Conservation (phyloP, 371 early-diverging fungal genomes). For the Mortierella sp. region DNA sequence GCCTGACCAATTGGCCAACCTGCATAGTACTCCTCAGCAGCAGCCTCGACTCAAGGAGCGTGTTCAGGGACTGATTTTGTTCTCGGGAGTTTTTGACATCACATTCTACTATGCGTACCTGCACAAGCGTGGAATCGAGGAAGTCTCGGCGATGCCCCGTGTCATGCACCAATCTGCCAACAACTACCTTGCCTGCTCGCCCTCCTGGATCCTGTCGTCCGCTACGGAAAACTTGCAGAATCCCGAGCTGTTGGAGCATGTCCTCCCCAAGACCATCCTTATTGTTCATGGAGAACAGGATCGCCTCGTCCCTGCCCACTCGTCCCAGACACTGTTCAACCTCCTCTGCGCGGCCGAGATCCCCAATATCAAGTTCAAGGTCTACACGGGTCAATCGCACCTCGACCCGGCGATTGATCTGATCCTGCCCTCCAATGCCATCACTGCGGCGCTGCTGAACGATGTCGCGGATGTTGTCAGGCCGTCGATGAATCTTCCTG, state of each 20-base stretch:
- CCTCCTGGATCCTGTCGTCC: conserved; percentile 46
- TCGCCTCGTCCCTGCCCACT: conserved; percentile 50
- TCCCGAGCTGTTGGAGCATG: conserved; percentile 42
- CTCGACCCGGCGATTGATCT: conserved; percentile 57
- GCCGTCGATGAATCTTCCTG: conserved; percentile 10
- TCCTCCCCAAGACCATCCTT: conserved; percentile 50
- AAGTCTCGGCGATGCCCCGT: conserved; percentile 81
- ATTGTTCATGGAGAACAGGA: conserved; percentile 58
- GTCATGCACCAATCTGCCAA: conserved; percentile 67
- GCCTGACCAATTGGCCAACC: conserved; percentile 27
- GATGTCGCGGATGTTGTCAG: conserved; percentile 48
- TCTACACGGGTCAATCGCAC: conserved; percentile 51
- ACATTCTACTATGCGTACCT: conserved; percentile 74
- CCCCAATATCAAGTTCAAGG: conserved; percentile 55
- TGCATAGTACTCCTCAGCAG: conserved; percentile 13
- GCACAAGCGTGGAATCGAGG: conserved; percentile 77
- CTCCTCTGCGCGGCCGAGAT: conserved; percentile 54
- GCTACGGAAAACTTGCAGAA: conserved; percentile 31
- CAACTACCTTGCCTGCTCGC: conserved; percentile 52
- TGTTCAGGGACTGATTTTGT: conserved; percentile 69
- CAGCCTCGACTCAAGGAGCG: conserved; percentile 60
- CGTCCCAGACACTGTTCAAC: conserved; percentile 51
- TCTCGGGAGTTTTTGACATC: conserved; percentile 79
- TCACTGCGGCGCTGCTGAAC: conserved; percentile 44
- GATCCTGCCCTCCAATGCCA: conserved; percentile 47